Evolutionary conservation across 208 protist genomes (phyloP).

Genomic region (Leishmania tropica): DNA sequence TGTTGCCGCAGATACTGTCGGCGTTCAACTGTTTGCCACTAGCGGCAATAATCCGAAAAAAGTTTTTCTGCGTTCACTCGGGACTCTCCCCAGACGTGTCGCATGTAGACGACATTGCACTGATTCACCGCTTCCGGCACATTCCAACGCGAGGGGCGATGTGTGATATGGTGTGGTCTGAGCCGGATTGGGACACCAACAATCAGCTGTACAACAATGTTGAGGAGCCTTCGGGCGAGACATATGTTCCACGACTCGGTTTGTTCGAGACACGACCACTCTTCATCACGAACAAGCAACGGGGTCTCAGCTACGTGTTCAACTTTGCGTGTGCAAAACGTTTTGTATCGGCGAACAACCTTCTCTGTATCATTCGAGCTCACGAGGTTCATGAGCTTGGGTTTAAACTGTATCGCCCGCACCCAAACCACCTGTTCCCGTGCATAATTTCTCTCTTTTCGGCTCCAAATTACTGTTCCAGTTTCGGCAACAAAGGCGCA

Average conservation of each 20-base stretch:
- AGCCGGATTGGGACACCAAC: conserved; percentile 96
- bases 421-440: conserved; percentile 92
- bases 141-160: conserved; percentile 97
- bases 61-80: conserved; percentile 99
- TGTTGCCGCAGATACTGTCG: conserved; percentile 48
- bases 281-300: conserved; percentile 75
- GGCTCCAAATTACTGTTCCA: conserved; percentile 98
- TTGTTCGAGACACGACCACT: conserved; percentile 62
- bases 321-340: conserved; percentile 79
- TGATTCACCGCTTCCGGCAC: conserved; percentile 96
- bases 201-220: conserved; percentile 72
- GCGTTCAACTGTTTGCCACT: conserved; percentile 98
- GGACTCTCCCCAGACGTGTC: conserved; percentile 97
- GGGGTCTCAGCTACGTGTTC: conserved; percentile 83
- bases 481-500: conserved; percentile 97
- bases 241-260: conserved; percentile 62
- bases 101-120: conserved; percentile 92
- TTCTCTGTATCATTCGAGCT: conserved; percentile 96
- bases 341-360: conserved; percentile 96
- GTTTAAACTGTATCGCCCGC: conserved; percentile 94
- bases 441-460: conserved; percentile 98
- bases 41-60: conserved; percentile 97
- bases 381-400: conserved; percentile 95
- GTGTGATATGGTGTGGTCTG: conserved; percentile 99
- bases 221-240: conserved; percentile 37